Base-by-base conservation (phyloP, 495 filamentous ascomycete genomes). In the Annulohypoxylon nitens region DNA sequence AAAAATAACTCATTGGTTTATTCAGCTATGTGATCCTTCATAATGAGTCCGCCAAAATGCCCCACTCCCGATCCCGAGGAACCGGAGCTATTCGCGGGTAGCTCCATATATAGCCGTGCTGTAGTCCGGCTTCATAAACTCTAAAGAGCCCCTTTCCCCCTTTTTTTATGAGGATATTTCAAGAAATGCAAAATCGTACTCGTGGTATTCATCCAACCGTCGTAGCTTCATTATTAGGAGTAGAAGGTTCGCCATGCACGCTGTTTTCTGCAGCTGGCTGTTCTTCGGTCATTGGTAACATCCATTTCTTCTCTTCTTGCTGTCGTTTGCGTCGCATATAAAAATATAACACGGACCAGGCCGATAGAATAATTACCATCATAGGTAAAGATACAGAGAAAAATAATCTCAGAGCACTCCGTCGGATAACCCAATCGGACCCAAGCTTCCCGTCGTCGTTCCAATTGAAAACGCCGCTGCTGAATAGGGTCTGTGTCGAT, bases 381-480 rank as follows among this genome's bases (percentile, higher is more conserved):
- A 73, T 74, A 6, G 75, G 75, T 34, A 75, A 36, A 39, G 54
- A 71, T 10, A 78, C 71, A 36, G 70, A 63, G 60, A 78, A 62
- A 69, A 75, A 78, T 10, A 78, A 45, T 11, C 57, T 67, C 16
- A 75, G n/a, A 1, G 55, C 75, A 11, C 39, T 37, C 18, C 53
- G 41, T 36, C 75, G 71, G 5, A 74, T 43, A 9, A 72, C 54
- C 67, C 68, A 75, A 12, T 77, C 71, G 11, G 71, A 59, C 12
- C 65, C 71, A 2, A 73, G 61, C 10, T 30, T 55, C 5, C 68
- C 71, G 20, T 75, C 69, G 30, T 75, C 75, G 33, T 74, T 55
- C 60, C 69, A 75, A 9, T 78, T 72, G 47, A 79, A 67, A 30
- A 81, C 69, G 26, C 79, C 78, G 63, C 76, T 78, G 60, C 78